Percentiles rank a stretch among this genome's conserved stretches.
Evolutionary conservation across 208 protist genomes (phyloP).

Genomic region (Spongospora subterranea): DNA sequence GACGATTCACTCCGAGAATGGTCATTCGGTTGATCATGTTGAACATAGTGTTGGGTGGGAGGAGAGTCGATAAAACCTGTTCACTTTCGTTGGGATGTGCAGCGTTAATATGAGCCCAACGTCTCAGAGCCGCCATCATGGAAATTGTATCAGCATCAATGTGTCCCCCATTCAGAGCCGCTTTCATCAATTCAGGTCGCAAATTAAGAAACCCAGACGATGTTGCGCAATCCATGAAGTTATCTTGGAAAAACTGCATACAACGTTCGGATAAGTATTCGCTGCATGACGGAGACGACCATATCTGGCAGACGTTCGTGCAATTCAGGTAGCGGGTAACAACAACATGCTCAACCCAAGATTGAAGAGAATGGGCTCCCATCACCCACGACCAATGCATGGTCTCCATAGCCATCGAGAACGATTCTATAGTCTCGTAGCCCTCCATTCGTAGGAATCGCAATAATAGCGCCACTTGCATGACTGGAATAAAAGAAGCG

Average conservation of each 20-base stretch:
- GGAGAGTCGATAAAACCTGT: background rate
- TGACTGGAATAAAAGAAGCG: background rate
- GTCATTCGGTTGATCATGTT: background rate
- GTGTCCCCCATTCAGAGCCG: background rate
- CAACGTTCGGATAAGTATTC: slow-evolving; percentile 46
- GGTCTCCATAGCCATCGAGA: background rate
- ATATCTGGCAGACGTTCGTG: slow-evolving; percentile 1
- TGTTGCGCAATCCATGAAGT: slow-evolving; percentile 36
- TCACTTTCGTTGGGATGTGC: background rate
- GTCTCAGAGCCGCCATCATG: background rate
- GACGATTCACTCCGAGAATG: background rate
- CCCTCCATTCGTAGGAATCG: slow-evolving; percentile 47
- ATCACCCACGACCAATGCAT: slow-evolving; percentile 15
- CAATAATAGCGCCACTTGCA: background rate
- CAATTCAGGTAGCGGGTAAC: slow-evolving; percentile 20
- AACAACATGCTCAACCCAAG: slow-evolving; percentile 42
- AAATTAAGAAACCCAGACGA: slow-evolving; percentile 1
- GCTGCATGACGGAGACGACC: background rate
- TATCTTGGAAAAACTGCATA: background rate
- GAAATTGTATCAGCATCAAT: slow-evolving; percentile 22
- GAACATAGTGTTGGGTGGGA: slow-evolving; percentile 40
- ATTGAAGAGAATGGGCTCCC: slow-evolving; percentile 9
- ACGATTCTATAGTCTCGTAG: background rate
- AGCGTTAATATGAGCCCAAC: slow-evolving; percentile 32
- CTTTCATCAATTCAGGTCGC: background rate